These are phyloP conservation scores for Wickerhamiella lipophila DNA, from an alignment of 805 yeast genomes.

Conservation along the genomic window DNA sequence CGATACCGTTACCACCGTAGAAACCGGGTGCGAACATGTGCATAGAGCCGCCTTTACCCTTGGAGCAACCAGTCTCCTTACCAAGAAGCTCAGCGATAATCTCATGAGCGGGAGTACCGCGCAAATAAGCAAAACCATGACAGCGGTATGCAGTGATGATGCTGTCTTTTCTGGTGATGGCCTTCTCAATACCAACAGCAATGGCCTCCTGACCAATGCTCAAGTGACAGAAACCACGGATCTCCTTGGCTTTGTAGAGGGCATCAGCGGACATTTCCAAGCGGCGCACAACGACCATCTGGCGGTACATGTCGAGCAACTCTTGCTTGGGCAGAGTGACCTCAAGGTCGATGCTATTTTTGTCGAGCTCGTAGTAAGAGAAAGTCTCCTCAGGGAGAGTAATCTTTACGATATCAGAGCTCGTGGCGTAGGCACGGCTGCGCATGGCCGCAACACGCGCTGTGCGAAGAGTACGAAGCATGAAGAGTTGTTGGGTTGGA, in stretches of 20 bases:
- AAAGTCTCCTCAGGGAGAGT: constrained; percentile 65
- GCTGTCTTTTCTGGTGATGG: constrained; percentile 72
- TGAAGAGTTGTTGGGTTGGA: constrained; percentile 7
- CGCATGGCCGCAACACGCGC: constrained; percentile 9
- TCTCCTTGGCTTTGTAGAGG: constrained; percentile 93
- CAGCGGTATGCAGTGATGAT: constrained; percentile 96
- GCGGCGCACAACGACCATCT: constrained; percentile 79
- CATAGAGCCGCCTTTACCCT: constrained; percentile 99
- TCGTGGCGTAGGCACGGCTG: constrained; percentile 1
- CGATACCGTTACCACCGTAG: constrained; percentile 99
- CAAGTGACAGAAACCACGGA: constrained; percentile 97
- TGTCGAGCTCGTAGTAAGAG: constrained; percentile 66
- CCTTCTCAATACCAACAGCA: constrained; percentile 96
- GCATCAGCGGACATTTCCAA: constrained; percentile 99
- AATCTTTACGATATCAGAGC: constrained; percentile 20
- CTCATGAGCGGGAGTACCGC: constrained; percentile 84
- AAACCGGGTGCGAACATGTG: constrained; percentile 93
- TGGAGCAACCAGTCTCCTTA: constrained; percentile 84
- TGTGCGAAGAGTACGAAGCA: constrained; percentile 6
- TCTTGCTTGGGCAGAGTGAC: constrained; percentile 71
- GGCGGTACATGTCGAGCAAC: constrained; percentile 86
- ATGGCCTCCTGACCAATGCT: constrained; percentile 98
- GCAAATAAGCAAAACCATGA: constrained; percentile 94
- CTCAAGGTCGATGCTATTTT: constrained; percentile 50
- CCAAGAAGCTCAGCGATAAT: constrained; percentile 96